phyloP scores from a whole-genome alignment of 306 rosid species.

The Ziziphus jujuba region DNA sequence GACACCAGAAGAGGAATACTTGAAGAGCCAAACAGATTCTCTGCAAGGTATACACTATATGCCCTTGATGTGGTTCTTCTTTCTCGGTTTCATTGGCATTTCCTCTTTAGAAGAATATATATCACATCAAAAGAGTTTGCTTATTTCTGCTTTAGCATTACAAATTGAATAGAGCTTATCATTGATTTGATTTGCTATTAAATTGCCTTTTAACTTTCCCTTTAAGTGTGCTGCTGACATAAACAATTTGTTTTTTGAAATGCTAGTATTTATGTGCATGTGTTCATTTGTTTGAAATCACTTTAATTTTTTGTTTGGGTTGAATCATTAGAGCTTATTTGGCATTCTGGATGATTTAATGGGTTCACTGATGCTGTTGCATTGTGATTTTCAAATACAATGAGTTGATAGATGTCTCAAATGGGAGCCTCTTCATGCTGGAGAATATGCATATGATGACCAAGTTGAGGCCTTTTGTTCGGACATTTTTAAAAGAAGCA shows the following conservation, averaged over 20 bases:
- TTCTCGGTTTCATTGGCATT: not conserved
- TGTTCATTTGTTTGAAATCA: not conserved
- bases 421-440: constrained; percentile 70
- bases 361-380: too few relatives aligned
- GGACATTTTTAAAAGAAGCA: constrained; percentile 73
- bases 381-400: not conserved
- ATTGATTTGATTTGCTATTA: constrained; percentile 2
- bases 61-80: constrained; percentile 16
- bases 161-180: not conserved
- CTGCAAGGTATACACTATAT: constrained; percentile 46
- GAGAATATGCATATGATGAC: constrained; percentile 78
- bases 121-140: not conserved
- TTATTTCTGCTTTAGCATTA: not conserved
- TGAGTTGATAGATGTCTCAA: constrained; percentile 54
- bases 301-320: constrained; percentile 16
- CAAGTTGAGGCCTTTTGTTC: constrained; percentile 84
- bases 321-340: constrained; percentile 12
- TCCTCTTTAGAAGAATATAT: not conserved
- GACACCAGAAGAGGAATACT: constrained; percentile 62
- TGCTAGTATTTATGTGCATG: too few relatives aligned
- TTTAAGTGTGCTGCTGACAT: not conserved
- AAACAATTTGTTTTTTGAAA: too few relatives aligned
- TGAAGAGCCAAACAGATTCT: constrained; percentile 58
- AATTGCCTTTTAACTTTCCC: not conserved
- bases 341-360: too few relatives aligned